Conservation (phyloP, 306 rosid species). For the Quercus wislizeni region DNA sequence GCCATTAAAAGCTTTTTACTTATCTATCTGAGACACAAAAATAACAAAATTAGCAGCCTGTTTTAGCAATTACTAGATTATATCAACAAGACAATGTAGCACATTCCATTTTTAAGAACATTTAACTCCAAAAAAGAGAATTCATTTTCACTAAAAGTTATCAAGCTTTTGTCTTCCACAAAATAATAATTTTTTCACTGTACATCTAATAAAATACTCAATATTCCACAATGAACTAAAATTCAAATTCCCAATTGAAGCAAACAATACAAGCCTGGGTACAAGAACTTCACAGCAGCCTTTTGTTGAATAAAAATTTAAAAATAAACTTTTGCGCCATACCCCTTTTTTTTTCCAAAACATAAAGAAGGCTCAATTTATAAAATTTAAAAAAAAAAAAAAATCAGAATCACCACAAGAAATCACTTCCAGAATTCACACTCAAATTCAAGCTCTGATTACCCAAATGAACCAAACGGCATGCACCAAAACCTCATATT, state of each 20-base stretch:
- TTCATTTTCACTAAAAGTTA: background rate
- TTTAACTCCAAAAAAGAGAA: background rate
- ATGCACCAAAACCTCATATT: background rate
- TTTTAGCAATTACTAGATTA: background rate
- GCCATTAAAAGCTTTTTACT: slow-evolving; percentile 43
- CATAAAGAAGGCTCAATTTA: background rate
- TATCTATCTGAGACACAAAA: slow-evolving; percentile 32
- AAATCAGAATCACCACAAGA: too few relatives aligned
- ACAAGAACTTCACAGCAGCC: background rate
- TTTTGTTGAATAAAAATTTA: background rate
- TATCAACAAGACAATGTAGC: background rate
- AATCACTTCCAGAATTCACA: too few relatives aligned
- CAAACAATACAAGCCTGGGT: background rate
- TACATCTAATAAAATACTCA: background rate
- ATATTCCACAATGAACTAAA: background rate
- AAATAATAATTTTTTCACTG: background rate
- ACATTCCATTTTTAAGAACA: background rate
- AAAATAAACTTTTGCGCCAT: background rate
- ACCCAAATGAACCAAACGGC: background rate
- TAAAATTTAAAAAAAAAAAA: background rate
- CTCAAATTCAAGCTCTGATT: background rate
- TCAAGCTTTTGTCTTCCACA: background rate
- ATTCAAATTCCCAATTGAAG: background rate
- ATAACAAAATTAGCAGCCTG: background rate
- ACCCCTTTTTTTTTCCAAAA: background rate